These are phyloP conservation scores for Trichosporon faecale DNA, from an alignment of 1,284 basidiomycete genomes.

Conservation along the genomic window DNA sequence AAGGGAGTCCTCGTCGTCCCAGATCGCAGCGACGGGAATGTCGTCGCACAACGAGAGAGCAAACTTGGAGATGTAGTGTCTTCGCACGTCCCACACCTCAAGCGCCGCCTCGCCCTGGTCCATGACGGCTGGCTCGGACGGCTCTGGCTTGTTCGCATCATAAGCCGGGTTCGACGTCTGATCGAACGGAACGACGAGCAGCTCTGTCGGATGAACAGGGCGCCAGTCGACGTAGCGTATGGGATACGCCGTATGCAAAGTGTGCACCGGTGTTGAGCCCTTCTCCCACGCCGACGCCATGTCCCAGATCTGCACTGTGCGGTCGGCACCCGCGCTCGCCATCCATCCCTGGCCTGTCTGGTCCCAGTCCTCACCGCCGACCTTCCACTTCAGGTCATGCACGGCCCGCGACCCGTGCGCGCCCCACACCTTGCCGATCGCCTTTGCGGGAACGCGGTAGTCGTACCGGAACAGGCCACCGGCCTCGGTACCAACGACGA, in stretches of 20 bases:
- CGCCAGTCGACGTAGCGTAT: constrained; percentile 74
- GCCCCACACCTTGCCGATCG: constrained; percentile 67
- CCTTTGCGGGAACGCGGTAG: constrained; percentile 62
- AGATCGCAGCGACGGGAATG: constrained; percentile 60
- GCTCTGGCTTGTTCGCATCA: constrained; percentile 14
- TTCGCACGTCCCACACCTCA: constrained; percentile 83
- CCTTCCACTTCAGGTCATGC: constrained; percentile 71
- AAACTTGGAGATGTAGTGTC: constrained; percentile 80
- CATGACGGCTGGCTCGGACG: constrained; percentile 14
- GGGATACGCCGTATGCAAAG: constrained; percentile 70
- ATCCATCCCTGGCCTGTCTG: constrained; percentile 65
- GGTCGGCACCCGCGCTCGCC: constrained; percentile 74
- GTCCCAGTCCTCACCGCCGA: constrained; percentile 33
- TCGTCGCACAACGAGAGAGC: constrained; percentile 54
- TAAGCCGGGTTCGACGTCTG: constrained; percentile 16
- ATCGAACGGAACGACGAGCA: constrained; percentile 55
- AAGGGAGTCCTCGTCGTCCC: constrained; percentile 67
- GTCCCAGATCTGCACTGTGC: constrained; percentile 78
- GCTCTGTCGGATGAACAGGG: constrained; percentile 72
- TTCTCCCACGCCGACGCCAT: constrained; percentile 58
- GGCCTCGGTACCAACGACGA: constrained; percentile 74
- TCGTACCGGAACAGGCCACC: constrained; percentile 70
- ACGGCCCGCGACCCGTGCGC: constrained; percentile 71
- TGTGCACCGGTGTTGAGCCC: constrained; percentile 61
- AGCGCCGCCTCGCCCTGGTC: constrained; percentile 53